Conservation (phyloP, 768 basidiomycete genomes). For the Serpula lacrymans region DNA sequence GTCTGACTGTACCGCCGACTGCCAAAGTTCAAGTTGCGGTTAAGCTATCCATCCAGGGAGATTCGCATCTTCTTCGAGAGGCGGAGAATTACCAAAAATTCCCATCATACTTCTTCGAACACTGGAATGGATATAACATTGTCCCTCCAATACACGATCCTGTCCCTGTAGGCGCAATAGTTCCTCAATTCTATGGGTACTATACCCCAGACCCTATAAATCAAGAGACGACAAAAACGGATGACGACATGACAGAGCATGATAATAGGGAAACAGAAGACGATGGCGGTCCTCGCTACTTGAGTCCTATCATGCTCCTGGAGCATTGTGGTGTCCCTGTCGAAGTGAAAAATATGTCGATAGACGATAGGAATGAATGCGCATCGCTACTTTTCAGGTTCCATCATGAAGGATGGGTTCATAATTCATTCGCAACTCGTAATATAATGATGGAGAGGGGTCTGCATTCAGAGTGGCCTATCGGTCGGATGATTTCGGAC, state of each 20-base stretch:
- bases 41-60: constrained; percentile 2
- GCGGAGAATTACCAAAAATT: constrained; percentile 7
- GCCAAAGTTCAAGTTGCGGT: constrained; percentile 1
- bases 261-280: no score
- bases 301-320: constrained; percentile 41
- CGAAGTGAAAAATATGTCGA: constrained; percentile 17
- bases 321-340: constrained; percentile 40
- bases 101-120: constrained; percentile 4
- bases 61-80: constrained; percentile 25
- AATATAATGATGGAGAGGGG: constrained; percentile 36
- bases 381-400: constrained; percentile 35
- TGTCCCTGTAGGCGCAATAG: constrained; percentile 41
- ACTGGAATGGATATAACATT: constrained; percentile 5
- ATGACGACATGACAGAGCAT: neutral
- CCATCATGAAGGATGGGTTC: constrained; percentile 33
- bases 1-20: neutral
- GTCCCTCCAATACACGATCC: constrained; percentile 28
- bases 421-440: constrained; percentile 33
- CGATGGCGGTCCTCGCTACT: constrained; percentile 14
- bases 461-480: constrained; percentile 19
- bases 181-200: constrained; percentile 58
- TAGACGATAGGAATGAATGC: constrained; percentile 40
- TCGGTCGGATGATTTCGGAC: constrained; percentile 9
- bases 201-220: constrained; percentile 31
- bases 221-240: constrained; percentile 14